Conservation (phyloP, 2,329 filamentous ascomycete genomes). For the Aureobasidium sp. region DNA sequence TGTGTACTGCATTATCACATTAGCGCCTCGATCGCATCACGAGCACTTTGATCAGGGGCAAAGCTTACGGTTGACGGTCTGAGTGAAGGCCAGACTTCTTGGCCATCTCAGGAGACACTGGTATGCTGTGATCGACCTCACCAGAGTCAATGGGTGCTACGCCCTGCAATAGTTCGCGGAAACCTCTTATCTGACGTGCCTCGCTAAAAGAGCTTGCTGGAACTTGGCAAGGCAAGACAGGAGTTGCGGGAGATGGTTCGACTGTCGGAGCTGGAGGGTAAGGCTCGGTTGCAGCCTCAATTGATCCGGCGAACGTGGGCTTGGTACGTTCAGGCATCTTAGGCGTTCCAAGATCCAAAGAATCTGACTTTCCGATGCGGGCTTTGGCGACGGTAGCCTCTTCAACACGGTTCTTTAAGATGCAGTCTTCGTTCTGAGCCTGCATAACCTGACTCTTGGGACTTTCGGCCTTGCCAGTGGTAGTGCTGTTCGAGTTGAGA, state of each 20-base stretch:
- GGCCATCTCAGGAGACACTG: slow-evolving; percentile 55
- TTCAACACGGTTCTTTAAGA: neutral
- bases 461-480: neutral
- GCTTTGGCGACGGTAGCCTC: neutral
- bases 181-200: neutral
- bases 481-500: no score
- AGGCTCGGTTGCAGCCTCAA: neutral
- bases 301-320: neutral
- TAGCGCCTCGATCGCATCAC: neutral
- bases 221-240: neutral
- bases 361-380: no score
- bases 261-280: neutral
- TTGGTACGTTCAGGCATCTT: neutral
- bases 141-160: slow-evolving; percentile 23
- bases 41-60: no score
- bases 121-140: slow-evolving; percentile 53
- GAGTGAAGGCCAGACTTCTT: slow-evolving; percentile 66
- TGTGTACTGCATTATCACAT: slow-evolving; percentile 17
- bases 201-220: neutral
- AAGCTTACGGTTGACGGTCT: slow-evolving; percentile 59
- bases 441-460: neutral
- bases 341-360: neutral
- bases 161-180: neutral
- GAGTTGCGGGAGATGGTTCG: neutral
- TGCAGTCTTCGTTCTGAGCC: neutral